Conservation (phyloP, 306 rosid genomes). For the Fragaria ananassa region DNA sequence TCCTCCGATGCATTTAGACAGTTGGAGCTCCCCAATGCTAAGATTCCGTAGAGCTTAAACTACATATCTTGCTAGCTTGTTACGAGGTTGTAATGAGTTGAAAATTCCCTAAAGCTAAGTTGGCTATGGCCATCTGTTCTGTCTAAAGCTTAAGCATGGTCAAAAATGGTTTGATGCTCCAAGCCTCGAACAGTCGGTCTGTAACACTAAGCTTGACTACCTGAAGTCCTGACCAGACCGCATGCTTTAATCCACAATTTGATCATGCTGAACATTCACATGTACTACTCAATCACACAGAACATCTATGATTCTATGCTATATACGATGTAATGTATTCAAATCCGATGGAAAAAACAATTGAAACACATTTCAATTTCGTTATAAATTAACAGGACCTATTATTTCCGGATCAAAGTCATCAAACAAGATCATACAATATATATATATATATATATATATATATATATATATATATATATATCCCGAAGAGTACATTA, state of each 20-base stretch:
- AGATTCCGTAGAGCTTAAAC: too few relatives aligned
- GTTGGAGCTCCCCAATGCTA: too few relatives aligned
- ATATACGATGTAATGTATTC: neutral
- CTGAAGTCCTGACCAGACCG: too few relatives aligned
- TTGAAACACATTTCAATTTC: neutral
- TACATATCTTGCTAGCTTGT: too few relatives aligned
- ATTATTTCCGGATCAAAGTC: neutral
- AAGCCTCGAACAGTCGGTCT: neutral
- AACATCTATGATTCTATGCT: neutral
- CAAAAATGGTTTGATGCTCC: too few relatives aligned
- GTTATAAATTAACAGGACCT: neutral
- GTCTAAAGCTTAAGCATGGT: too few relatives aligned
- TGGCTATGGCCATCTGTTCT: too few relatives aligned
- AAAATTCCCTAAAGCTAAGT: too few relatives aligned
- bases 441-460: conserved; percentile 32
- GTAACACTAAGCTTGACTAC: neutral
- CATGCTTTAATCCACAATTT: too few relatives aligned
- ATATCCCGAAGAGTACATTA: conserved; percentile 25
- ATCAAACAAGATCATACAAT: neutral
- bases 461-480: conserved; percentile 32
- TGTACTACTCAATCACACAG: neutral
- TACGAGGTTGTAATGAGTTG: too few relatives aligned
- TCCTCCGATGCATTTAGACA: too few relatives aligned
- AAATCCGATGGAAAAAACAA: neutral
- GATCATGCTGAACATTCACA: neutral